Evolutionary conservation across 1,284 basidiomycete genomes (phyloP).

Genomic region (Irpex sp.): DNA sequence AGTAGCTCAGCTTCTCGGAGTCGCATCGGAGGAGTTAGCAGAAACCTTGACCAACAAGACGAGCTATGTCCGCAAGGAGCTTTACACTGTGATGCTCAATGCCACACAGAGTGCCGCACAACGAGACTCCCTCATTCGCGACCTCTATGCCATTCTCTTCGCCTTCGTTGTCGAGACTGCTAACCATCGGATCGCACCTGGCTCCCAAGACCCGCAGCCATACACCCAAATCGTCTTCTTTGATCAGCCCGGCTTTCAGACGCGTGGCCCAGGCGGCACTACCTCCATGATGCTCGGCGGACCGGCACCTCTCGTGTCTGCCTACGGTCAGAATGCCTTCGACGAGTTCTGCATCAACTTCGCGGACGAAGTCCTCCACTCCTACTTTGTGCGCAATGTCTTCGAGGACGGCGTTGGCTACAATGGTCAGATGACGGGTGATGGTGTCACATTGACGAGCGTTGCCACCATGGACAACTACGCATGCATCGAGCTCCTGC

Average conservation of each 20-base stretch:
- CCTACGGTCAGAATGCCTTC: conserved; percentile 76
- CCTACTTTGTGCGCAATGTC: conserved; percentile 65
- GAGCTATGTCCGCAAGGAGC: conserved; percentile 82
- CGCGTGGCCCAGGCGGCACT: conserved; percentile 57
- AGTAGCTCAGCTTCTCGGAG: conserved; percentile 68
- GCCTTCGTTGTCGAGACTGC: conserved; percentile 87
- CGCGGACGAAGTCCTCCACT: conserved; percentile 76
- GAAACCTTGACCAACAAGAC: conserved; percentile 81
- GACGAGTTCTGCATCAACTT: conserved; percentile 91
- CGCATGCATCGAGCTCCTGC: conserved; percentile 78
- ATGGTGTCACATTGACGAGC: conserved; percentile 66
- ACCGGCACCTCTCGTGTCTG: conserved; percentile 60
- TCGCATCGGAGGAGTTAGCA: conserved; percentile 70
- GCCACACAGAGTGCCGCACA: conserved; percentile 69
- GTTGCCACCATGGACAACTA: conserved; percentile 77
- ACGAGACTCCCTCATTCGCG: conserved; percentile 74
- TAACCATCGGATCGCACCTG: conserved; percentile 74
- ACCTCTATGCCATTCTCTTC: conserved; percentile 89
- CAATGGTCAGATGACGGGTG: conserved; percentile 55
- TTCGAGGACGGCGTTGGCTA: conserved; percentile 74
- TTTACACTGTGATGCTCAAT: conserved; percentile 77
- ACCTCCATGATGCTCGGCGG: conserved; percentile 57
- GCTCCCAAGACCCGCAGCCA: conserved; percentile 44
- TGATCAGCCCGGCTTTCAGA: conserved; percentile 82
- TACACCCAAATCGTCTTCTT: conserved; percentile 71